Evolutionary conservation across 2,329 filamentous ascomycete genomes (phyloP), one percentile per base, ranked within the genome.

Genomic region (Aspergillus flavus): DNA sequence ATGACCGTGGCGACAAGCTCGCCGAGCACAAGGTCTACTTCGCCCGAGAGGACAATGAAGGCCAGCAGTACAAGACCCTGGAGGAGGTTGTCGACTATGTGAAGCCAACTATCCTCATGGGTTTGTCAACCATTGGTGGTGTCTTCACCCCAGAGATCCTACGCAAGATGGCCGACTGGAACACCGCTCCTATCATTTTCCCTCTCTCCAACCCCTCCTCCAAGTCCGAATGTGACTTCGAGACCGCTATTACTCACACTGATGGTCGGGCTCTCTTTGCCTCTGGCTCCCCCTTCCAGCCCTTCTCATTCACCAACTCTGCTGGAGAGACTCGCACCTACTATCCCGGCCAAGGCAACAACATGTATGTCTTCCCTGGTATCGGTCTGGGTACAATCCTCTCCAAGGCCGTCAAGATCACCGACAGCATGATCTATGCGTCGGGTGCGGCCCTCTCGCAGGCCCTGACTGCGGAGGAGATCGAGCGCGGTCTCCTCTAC

Each of bases 161-260:
- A 64, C 87, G 89, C 66, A 84, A 84, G 73, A 84, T 85, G 82
- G 81, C 77, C 26, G 75, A 80, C 63, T 83, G 87, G 69, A 93
- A 93, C 78, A 87, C 93, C 66, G 85, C 88, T 67, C 94, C 95
- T 66, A 94, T 96, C 75, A 90, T 97, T 73, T 98, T 99, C 88
- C 94, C 94, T 60, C 89, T 99, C 50, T 96, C 92, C 80, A 98
- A 99, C 83, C 95, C 95, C 57, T 89, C 94, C 58, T 94, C 91
- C 81, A 97, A 98, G 84, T 96, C 94, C 10, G 95, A 99, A 82
- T 98, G 95, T 83, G 97, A 93, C 19, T 98, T 96, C 73, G 94
- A 97, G 84, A 91, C 95, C 75, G 95, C 95, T 19, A 86, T 98
- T 73, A 87, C 89, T 73, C 89, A 94, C 89, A 98, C 94, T 12